A percentile compares a stretch with the other conserved stretches of the same genome.
phyloP scores from a whole-genome alignment of 805 yeast species.

The Lipomyces orientalis region DNA sequence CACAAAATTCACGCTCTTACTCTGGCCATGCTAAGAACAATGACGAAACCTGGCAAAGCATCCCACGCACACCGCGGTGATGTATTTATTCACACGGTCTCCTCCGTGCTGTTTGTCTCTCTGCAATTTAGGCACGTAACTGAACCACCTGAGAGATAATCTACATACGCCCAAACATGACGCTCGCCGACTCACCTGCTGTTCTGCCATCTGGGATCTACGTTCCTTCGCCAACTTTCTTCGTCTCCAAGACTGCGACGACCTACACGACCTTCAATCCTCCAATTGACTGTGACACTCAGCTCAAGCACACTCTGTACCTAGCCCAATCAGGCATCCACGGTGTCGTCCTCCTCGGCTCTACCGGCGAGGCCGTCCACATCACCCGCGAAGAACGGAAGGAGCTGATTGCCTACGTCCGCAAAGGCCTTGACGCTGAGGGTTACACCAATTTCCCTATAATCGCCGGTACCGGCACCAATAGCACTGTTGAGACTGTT shows the following conservation, averaged over 20 bases:
- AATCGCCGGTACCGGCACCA: conserved; percentile 57
- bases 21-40: background rate
- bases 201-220: conserved; percentile 48
- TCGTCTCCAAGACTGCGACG: conserved; percentile 49
- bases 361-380: conserved; percentile 63
- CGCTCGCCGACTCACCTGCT: background rate
- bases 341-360: conserved; percentile 59
- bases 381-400: conserved; percentile 54
- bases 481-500: conserved; percentile 54
- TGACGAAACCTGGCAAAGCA: background rate
- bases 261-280: conserved; percentile 23
- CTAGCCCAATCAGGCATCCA: conserved; percentile 53
- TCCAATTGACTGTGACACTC: conserved; percentile 53
- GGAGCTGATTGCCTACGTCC: conserved; percentile 41
- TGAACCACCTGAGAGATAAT: background rate
- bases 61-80: background rate
- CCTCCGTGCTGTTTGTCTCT: too few relatives aligned
- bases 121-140: background rate
- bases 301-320: conserved; percentile 53
- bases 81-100: background rate
- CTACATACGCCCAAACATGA: background rate
- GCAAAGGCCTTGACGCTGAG: conserved; percentile 46
- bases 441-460: conserved; percentile 51
- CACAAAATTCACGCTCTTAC: too few relatives aligned
- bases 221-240: conserved; percentile 62